phyloP scores from a whole-genome alignment of 2,329 filamentous ascomycete species.

The Penicillium sp. region DNA sequence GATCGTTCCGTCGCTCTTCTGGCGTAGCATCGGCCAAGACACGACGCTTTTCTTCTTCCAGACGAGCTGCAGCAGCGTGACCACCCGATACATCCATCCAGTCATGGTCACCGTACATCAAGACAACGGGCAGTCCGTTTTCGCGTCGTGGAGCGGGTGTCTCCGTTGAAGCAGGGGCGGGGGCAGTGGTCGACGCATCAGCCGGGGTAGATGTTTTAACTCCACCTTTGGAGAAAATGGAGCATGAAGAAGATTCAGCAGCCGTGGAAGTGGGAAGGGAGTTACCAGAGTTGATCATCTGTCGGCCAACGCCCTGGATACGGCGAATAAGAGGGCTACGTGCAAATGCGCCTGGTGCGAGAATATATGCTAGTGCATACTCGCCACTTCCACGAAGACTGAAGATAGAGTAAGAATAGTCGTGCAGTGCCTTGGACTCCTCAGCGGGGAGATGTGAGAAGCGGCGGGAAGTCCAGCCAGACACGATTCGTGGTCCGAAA shows the following conservation, averaged over 20 bases:
- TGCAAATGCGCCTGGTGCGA: constrained; percentile 91
- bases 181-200: constrained; percentile 32
- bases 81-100: constrained; percentile 98
- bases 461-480: constrained; percentile 88
- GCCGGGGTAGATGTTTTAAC: constrained; percentile 8
- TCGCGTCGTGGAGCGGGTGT: constrained; percentile 41
- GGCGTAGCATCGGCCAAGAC: constrained; percentile 60
- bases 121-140: constrained; percentile 76
- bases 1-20: constrained; percentile 70
- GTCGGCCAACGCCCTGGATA: constrained; percentile 83
- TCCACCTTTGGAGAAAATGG: constrained; percentile 12
- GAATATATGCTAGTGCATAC: constrained; percentile 87
- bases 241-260: constrained; percentile 16
- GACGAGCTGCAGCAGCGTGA: constrained; percentile 73
- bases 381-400: constrained; percentile 88
- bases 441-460: constrained; percentile 82
- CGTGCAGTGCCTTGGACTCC: constrained; percentile 82
- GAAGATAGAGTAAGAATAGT: constrained; percentile 94
- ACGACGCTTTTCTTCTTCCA: constrained; percentile 66
- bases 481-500: constrained; percentile 85
- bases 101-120: constrained; percentile 97
- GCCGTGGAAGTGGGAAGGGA: constrained; percentile 13
- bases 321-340: constrained; percentile 82
- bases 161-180: constrained; percentile 14
- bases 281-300: constrained; percentile 47